Base-by-base conservation (phyloP, 371 early-diverging fungal genomes). In the Coemansia sp. region DNA sequence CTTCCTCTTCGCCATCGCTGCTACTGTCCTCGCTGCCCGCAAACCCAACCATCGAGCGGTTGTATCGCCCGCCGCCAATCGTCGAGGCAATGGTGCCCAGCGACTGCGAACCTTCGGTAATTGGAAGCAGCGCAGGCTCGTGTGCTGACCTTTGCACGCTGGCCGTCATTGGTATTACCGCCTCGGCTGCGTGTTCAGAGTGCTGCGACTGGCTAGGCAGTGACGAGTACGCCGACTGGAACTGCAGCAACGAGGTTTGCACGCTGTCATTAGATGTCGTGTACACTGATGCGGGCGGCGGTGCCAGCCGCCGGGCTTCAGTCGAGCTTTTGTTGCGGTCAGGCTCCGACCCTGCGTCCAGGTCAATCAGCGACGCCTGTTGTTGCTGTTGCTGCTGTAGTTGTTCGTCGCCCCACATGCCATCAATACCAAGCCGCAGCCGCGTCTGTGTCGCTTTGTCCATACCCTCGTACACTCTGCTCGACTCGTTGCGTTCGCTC, bases 401-500 rank as follows among this genome's bases (percentile, higher is more conserved):
- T 16, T 52, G 39, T 10, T 30, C 43, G 11, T 43, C 51, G 20
- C 53, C 68, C 74, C 74, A 74, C 61, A 69, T 49, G n/a, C 50
- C 41, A 35, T 55, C 62, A 45, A 74, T 57, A 4, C 74, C 74
- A 3, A 34, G 14, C 48, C 56, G 65, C 41, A 72, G 40, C 34
- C 26, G 41, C 1, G 35, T 38, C 48, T 67, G 60, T 12, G 58
- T 51, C 1, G 3, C 34, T 1, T 38, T 51, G 9, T 72, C 74
- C 33, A 72, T 39, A 0, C 5, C 30, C 20, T 65, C 65, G 12
- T 64, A 72, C 36, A 64, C 26, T 1, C 39, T 31, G 14, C 58
- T 55, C 4, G 74, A 68, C 33, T 57, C 51, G 40, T 72, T 72
- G 20, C 51, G 52, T 14, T 72, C 69, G 53, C 74, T 68, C 34